These are phyloP conservation scores for Iris macrosiphon DNA, from an alignment of 106 monocot species.

Conservation along the genomic window DNA sequence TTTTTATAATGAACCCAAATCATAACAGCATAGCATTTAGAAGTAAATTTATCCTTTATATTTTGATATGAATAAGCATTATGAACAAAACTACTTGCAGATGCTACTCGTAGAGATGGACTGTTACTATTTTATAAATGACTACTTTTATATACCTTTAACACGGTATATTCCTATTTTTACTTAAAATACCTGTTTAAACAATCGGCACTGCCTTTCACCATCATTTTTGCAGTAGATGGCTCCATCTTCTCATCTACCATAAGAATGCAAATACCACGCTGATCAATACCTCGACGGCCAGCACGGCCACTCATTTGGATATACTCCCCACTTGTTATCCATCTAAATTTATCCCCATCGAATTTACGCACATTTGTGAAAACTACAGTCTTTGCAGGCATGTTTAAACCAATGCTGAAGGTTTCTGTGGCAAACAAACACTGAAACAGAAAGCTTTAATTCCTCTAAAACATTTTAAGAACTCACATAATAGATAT, in stretches of 20 bases:
- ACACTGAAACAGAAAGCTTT: constrained; percentile 56
- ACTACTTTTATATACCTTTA: too few relatives aligned
- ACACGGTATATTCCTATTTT: too few relatives aligned
- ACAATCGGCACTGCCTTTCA: constrained; percentile 96
- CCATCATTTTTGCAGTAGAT: constrained; percentile 88
- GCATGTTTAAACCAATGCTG: constrained; percentile 99
- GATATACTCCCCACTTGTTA: constrained; percentile 96
- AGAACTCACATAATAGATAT: background rate
- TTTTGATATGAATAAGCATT: too few relatives aligned
- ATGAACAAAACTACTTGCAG: too few relatives aligned
- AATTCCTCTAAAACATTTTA: constrained; percentile 8
- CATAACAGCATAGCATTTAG: too few relatives aligned
- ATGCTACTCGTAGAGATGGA: too few relatives aligned
- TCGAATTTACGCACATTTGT: constrained; percentile 98
- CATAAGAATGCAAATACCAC: constrained; percentile 97
- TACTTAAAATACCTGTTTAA: constrained; percentile 96
- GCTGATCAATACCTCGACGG: constrained; percentile 94
- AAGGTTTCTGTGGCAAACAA: constrained; percentile 99
- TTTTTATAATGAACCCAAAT: too few relatives aligned
- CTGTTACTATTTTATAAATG: too few relatives aligned
- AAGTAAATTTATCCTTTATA: too few relatives aligned
- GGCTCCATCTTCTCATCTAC: constrained; percentile 99
- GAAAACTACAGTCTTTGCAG: constrained; percentile 98
- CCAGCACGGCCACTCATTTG: constrained; percentile 99
- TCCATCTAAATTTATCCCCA: constrained; percentile 96